Evolutionary conservation across 805 yeast species (phyloP).

Genomic region (Candida manassasensis): DNA sequence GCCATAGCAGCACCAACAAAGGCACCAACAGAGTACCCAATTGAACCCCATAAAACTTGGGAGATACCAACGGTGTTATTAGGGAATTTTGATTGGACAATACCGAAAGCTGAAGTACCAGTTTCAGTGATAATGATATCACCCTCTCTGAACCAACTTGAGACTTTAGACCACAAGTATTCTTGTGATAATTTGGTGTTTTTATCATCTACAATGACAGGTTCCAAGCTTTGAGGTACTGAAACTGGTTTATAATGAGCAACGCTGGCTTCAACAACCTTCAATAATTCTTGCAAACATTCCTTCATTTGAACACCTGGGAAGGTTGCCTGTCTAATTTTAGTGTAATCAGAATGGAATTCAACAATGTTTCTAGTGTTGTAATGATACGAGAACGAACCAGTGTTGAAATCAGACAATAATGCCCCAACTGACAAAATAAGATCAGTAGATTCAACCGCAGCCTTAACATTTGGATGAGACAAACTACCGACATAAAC

Average conservation of each 20-base stretch:
- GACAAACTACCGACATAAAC: constrained; percentile 83
- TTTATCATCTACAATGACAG: constrained; percentile 39
- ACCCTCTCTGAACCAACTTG: constrained; percentile 60
- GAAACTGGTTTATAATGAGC: constrained; percentile 46
- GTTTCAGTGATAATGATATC: constrained; percentile 70
- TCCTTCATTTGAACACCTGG: constrained; percentile 70
- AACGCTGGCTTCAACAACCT: constrained; percentile 28
- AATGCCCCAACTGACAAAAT: constrained; percentile 77
- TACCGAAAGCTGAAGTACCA: constrained; percentile 76
- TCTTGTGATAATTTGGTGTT: constrained; percentile 48
- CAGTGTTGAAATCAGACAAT: constrained; percentile 86
- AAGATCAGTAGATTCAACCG: constrained; percentile 51
- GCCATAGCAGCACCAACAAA: constrained; percentile 67
- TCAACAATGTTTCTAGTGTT: constrained; percentile 71
- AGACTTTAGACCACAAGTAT: constrained; percentile 64
- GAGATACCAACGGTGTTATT: constrained; percentile 60
- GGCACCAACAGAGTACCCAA: constrained; percentile 69
- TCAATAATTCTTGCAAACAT: constrained; percentile 23
- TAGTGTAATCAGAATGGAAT: constrained; percentile 73
- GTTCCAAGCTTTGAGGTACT: constrained; percentile 46
- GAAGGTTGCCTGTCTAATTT: constrained; percentile 64
- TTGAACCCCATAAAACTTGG: constrained; percentile 75
- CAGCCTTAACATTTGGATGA: constrained; percentile 33
- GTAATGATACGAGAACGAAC: constrained; percentile 75
- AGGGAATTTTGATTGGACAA: constrained; percentile 64